Conservation (phyloP, 371 early-diverging fungal species). For the Mucor ambiguus region DNA sequence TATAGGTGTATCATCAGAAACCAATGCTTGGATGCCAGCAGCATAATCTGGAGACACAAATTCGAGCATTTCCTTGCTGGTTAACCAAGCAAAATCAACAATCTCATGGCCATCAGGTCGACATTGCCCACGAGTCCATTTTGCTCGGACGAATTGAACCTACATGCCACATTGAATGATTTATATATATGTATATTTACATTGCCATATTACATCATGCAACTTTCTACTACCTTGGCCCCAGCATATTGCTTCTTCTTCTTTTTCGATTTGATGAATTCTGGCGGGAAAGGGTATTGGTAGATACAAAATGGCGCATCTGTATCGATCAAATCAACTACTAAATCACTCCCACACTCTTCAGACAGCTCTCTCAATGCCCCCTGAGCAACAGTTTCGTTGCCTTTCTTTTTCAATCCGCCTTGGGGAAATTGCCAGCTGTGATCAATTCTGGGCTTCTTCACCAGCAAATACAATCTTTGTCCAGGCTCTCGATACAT, state of each 20-base stretch:
- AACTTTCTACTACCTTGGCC: conserved; percentile 25
- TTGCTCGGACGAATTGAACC: conserved; percentile 39
- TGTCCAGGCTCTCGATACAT: conserved; percentile 16
- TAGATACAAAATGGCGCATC: conserved; percentile 71
- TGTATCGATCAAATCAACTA: conserved; percentile 72
- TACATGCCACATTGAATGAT: neutral
- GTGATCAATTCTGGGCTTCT: conserved; percentile 56
- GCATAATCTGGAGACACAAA: neutral
- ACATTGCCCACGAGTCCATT: conserved; percentile 51
- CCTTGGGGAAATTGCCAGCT: conserved; percentile 83
- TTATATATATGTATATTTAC: neutral
- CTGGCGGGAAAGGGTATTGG: conserved; percentile 49
- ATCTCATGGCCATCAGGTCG: conserved; percentile 58
- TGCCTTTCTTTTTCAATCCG: conserved; percentile 45
- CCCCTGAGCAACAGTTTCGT: conserved; percentile 72
- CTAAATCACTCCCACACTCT: conserved; percentile 72
- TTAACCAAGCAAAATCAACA: conserved; percentile 83
- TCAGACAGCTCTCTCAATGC: conserved; percentile 70
- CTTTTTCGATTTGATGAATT: conserved; percentile 23
- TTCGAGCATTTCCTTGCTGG: conserved; percentile 65
- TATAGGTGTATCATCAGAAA: neutral
- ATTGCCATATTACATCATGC: neutral
- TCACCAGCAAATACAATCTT: conserved; percentile 73
- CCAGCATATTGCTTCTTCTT: conserved; percentile 24
- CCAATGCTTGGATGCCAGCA: neutral